Percentiles rank a stretch among this genome's conserved stretches.
These are phyloP conservation scores for Lipomyces spencermartinsiae DNA, from an alignment of 805 yeast species.

Conservation along the genomic window DNA sequence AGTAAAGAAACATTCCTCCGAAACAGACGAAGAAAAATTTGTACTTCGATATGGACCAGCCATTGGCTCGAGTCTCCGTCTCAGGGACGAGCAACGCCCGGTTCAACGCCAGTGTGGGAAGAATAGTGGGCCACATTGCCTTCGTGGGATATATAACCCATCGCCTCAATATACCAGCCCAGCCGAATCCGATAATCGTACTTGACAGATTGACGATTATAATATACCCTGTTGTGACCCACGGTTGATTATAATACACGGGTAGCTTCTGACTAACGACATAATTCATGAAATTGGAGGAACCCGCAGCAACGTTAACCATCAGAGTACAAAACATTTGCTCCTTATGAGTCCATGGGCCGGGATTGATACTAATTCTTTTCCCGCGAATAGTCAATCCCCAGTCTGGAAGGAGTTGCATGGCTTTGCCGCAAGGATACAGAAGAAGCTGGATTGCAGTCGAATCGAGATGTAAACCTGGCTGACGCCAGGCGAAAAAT, in stretches of 20 bases:
- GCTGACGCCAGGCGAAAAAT: conserved; percentile 62
- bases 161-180: conserved; percentile 68
- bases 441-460: conserved; percentile 64
- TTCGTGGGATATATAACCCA: conserved; percentile 64
- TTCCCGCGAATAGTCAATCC: conserved; percentile 43
- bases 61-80: conserved; percentile 55
- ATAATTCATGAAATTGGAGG: conserved; percentile 7
- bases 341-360: conserved; percentile 69
- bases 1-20: conserved; percentile 57
- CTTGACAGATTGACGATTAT: conserved; percentile 58
- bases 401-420: conserved; percentile 50
- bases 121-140: conserved; percentile 61
- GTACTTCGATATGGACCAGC: conserved; percentile 64
- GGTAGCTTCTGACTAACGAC: conserved; percentile 10
- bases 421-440: conserved; percentile 60
- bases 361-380: conserved; percentile 60
- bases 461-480: conserved; percentile 57
- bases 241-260: conserved; percentile 46
- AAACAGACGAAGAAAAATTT: conserved; percentile 56
- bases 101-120: conserved; percentile 56
- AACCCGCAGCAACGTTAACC: conserved; percentile 18
- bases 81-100: conserved; percentile 45
- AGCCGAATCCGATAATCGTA: conserved; percentile 68
- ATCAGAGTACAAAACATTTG: conserved; percentile 65
- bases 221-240: conserved; percentile 57